These are phyloP conservation scores for Heimioporus sp. DNA, from an alignment of 768 basidiomycete genomes.

Conservation along the genomic window DNA sequence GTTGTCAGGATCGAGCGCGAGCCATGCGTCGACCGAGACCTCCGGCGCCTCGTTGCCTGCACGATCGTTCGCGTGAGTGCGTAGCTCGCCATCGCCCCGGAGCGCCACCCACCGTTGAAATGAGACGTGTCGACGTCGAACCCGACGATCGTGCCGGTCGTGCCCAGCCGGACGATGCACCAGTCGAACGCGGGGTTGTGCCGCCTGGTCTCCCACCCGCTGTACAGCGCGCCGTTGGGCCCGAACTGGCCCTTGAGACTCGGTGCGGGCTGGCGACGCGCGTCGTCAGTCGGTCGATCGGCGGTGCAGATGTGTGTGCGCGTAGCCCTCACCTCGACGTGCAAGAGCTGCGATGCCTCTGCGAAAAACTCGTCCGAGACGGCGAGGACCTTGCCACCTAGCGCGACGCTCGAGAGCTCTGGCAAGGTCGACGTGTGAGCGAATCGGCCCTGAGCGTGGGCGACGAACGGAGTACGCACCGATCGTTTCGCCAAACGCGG, in stretches of 20 bases:
- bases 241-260: constrained; percentile 97
- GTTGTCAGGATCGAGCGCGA: constrained; percentile 41
- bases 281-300: background rate
- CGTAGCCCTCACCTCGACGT: constrained; percentile 60
- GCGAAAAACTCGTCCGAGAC: constrained; percentile 98
- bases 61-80: background rate
- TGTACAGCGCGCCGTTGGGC: constrained; percentile 90
- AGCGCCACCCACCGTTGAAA: constrained; percentile 82
- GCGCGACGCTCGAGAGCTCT: constrained; percentile 88
- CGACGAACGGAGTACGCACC: constrained; percentile 36
- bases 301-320: background rate
- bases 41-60: constrained; percentile 85
- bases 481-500: constrained; percentile 47
- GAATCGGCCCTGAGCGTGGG: background rate
- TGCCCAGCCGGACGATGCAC: constrained; percentile 90
- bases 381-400: constrained; percentile 72
- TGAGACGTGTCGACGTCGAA: constrained; percentile 96
- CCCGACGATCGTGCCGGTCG: constrained; percentile 67
- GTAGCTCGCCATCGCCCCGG: too few species aligned
- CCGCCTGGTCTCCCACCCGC: constrained; percentile 91
- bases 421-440: background rate
- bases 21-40: constrained; percentile 68
- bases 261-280: constrained; percentile 62
- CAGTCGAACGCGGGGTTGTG: constrained; percentile 91
- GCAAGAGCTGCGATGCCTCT: constrained; percentile 75